Evolutionary conservation across 768 basidiomycete species (phyloP), one percentile per base, ranked within the genome.

Genomic region (Termitomyces eurrhizus): DNA sequence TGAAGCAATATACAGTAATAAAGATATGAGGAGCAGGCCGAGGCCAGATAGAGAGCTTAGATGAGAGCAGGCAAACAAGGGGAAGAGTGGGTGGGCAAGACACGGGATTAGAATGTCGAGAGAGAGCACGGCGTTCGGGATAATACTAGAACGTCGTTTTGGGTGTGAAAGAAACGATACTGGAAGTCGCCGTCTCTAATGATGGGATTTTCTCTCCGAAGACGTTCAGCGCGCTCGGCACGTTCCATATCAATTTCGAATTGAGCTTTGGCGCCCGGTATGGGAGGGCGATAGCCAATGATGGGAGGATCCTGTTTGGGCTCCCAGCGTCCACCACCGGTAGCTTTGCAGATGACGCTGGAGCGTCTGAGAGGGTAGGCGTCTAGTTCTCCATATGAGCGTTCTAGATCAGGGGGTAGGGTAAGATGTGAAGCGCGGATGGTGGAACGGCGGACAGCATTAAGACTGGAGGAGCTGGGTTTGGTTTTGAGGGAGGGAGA

Each of bases 321-420:
- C 64, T 83, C 82, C 90, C 90, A 92, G 37, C 91, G 84, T 16
- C 90, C 90, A 14, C 89, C 89, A 50, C 91, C 90, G 21, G 84
- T 83, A 1, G 86, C 87, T 66, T 92, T 93, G 75, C 90, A 93
- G 14, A 90, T 78, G 52, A 81, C 76, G 65, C 82, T 84, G 3
- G 85, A 82, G 58, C 84, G 83, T 46, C 81, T 78, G 24, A 92
- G 82, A 2, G 90, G 90, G 65, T 92, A 92, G 1, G 87, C 81
- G 54, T 86, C 85, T 33, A 92, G 79, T 69, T 89, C 88, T 61
- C 89, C 89, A 59, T 83, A 84, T 1, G 84, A 83, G 57, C 77
- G 80, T 60, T 80, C 78, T 2, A 77, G 66, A 46, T 71, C 78
- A 56, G 68, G 74, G 33, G 77, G 78, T 24, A 75, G 77, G 63